Evolutionary conservation across 768 basidiomycete species (phyloP).

Genomic region (Scleroderma bovista): DNA sequence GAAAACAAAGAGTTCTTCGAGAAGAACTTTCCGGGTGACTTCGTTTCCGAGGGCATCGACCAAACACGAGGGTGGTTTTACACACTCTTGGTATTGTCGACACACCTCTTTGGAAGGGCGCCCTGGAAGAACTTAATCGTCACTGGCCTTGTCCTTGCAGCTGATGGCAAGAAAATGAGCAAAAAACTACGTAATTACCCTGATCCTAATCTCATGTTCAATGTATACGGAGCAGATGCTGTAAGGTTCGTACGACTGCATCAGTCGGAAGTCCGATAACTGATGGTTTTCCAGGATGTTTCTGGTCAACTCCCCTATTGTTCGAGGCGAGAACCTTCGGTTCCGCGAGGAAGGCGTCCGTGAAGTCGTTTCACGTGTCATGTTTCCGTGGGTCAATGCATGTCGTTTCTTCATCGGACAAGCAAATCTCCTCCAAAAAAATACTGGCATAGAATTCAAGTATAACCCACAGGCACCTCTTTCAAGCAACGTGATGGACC

Average conservation of each 20-base stretch:
- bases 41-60: slow-evolving; percentile 97
- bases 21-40: slow-evolving; percentile 86
- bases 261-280: neutral
- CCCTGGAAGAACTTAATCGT: slow-evolving; percentile 99
- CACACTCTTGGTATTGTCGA: slow-evolving; percentile 92
- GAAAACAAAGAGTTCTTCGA: slow-evolving; percentile 92
- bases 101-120: slow-evolving; percentile 87
- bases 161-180: slow-evolving; percentile 99
- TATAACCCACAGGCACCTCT: slow-evolving; percentile 84
- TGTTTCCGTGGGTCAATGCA: slow-evolving; percentile 96
- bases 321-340: slow-evolving; percentile 93
- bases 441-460: slow-evolving; percentile 66
- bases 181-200: slow-evolving; percentile 97
- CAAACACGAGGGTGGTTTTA: slow-evolving; percentile 99
- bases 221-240: slow-evolving; percentile 93
- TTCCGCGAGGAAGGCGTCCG: slow-evolving; percentile 98
- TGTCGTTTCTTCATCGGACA: slow-evolving; percentile 99
- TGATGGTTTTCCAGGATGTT: slow-evolving; percentile 63
- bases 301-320: slow-evolving; percentile 97
- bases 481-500: slow-evolving; percentile 94
- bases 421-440: slow-evolving; percentile 80
- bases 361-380: slow-evolving; percentile 93
- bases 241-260: slow-evolving; percentile 51
- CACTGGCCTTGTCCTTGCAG: slow-evolving; percentile 91
- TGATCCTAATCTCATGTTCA: slow-evolving; percentile 86